A percentile compares a stretch with the other conserved stretches of the same genome.
Conservation (phyloP, 495 filamentous ascomycete species). For the Xylaria venustula region DNA sequence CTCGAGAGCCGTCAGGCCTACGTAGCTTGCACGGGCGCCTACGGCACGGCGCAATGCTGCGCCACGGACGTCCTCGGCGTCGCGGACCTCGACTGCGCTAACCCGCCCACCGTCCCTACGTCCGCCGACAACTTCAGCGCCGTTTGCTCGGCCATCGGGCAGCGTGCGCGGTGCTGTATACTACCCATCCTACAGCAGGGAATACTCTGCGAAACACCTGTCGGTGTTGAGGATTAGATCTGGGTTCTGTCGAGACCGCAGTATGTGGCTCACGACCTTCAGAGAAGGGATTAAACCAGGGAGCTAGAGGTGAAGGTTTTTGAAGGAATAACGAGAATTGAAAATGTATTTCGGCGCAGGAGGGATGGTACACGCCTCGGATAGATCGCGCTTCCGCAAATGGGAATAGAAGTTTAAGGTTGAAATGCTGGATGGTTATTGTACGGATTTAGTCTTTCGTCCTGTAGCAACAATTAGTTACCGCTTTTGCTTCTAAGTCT, state of each 20-base stretch:
- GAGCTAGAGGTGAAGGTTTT: too few relatives aligned
- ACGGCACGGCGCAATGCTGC: constrained; percentile 42
- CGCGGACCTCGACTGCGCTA: constrained; percentile 41
- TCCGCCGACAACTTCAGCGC: constrained; percentile 30
- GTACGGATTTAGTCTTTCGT: too few relatives aligned
- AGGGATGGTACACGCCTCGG: too few relatives aligned
- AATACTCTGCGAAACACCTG: constrained; percentile 38
- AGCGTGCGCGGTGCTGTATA: constrained; percentile 47
- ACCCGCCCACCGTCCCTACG: constrained; percentile 30
- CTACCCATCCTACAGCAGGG: constrained; percentile 39
- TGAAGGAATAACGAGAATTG: too few relatives aligned
- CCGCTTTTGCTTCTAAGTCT: too few relatives aligned
- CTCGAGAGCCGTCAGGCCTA: constrained; percentile 35
- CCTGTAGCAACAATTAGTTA: too few relatives aligned
- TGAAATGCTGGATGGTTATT: too few relatives aligned
- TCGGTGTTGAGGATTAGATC: constrained; percentile 24
- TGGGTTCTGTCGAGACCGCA: not conserved
- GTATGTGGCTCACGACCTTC: too few relatives aligned
- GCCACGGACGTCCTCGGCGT: constrained; percentile 44
- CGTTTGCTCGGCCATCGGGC: constrained; percentile 37
- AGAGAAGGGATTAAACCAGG: too few relatives aligned
- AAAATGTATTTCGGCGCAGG: too few relatives aligned
- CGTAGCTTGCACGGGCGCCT: constrained; percentile 38
- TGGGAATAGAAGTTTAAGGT: too few relatives aligned
- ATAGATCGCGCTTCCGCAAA: too few relatives aligned